phyloP scores from a whole-genome alignment of 2,329 filamentous ascomycete species.

The Cytospora piceae region DNA sequence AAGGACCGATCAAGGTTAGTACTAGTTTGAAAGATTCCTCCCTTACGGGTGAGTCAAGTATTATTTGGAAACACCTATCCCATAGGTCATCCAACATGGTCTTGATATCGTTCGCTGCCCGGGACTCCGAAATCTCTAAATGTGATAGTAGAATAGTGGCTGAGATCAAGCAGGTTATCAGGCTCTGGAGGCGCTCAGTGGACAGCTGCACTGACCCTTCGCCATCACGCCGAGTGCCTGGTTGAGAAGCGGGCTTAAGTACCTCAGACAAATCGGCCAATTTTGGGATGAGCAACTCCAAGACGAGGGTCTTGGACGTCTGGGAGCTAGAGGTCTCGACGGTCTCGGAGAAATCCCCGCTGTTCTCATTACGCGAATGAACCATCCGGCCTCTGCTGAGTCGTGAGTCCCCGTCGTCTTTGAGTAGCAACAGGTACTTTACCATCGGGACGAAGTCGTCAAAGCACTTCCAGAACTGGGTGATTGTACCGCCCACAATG shows the following conservation, averaged over 20 bases:
- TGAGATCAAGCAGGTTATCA: constrained; percentile 53
- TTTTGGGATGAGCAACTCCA: constrained; percentile 59
- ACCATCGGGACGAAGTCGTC: constrained; percentile 49
- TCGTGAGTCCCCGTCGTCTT: constrained; percentile 36
- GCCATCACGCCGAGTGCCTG: constrained; percentile 38
- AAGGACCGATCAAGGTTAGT: constrained; percentile 49
- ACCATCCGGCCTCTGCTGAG: background rate
- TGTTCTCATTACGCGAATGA: background rate
- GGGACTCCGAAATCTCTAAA: constrained; percentile 51
- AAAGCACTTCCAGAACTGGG: constrained; percentile 52
- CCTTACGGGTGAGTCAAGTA: constrained; percentile 51
- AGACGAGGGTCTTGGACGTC: constrained; percentile 53
- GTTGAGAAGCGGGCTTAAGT: constrained; percentile 49
- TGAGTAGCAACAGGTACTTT: constrained; percentile 60
- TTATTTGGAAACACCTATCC: constrained; percentile 45
- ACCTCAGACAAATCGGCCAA: constrained; percentile 53
- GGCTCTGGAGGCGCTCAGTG: constrained; percentile 55
- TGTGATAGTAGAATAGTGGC: constrained; percentile 52
- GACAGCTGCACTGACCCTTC: constrained; percentile 56
- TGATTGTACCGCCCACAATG: constrained; percentile 52
- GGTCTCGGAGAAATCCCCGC: constrained; percentile 8
- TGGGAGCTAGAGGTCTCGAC: constrained; percentile 38
- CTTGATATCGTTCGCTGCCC: constrained; percentile 54
- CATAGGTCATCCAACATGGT: constrained; percentile 46
- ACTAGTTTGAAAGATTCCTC: constrained; percentile 50